Base-by-base conservation (phyloP, 331 rosid species). In the Rosa hybrid region DNA sequence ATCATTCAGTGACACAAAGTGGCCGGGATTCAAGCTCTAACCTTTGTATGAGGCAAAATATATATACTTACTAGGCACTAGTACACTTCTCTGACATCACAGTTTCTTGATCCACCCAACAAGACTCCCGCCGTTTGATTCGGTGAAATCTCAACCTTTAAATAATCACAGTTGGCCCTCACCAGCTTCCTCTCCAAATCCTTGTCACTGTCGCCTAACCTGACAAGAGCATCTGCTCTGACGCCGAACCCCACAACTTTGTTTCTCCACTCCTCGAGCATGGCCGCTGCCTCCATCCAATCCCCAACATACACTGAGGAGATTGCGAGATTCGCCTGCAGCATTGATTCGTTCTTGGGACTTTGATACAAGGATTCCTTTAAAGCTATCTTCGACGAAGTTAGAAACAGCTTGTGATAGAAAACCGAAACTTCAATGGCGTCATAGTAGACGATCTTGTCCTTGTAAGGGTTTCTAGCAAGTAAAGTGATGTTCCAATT, bases 281-380 rank as follows among this genome's bases (percentile, higher is more conserved):
- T 67, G 48, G 48, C 71, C 12, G 23, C 12, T 13, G 48, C 12
- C 25, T 67, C 71, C 71, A 6, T 38, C 46, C 12, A 67, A 67
- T 67, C 6, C 2, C 13, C 45, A 2, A 67, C 17, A 16, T 67
- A 34, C 21, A 67, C 71, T 1, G 46, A 67, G 17, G 71, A 34
- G 48, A 67, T 4, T 41, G 71, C 46, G 0, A 38, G 46, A 7
- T 67, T 38, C 21, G 13, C 71, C 12, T 38, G 71, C 48, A 67
- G 71, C 23, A 17, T 14, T 8, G 71, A 14, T 18, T 5, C 48
- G 11, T 10, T 34, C 71, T 8, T 17, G 2, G 71, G 71, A 34
- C 71, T 67, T 17, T 67, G 71, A 67, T 38, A 16, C 48, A 67
- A 67, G 71, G 71, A 67, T 38, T 6, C 71, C 6, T 67, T 38